Conservation (phyloP, 345 rosid species). For the Syzygium grande region DNA sequence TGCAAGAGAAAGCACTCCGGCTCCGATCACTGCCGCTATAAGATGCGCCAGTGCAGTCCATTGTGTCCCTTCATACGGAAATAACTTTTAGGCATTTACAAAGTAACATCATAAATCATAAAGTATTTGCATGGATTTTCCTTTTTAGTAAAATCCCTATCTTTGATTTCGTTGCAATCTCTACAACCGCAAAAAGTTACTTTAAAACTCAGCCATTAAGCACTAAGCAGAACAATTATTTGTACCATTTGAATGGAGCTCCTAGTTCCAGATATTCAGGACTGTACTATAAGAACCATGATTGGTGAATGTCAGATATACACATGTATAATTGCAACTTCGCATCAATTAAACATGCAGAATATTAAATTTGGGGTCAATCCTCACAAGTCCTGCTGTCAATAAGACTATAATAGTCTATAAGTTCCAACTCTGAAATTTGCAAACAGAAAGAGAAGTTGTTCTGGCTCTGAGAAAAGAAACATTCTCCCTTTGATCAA, state of each 20-base stretch:
- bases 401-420: neutral
- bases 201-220: neutral
- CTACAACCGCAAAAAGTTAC: neutral
- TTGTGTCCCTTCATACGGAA: neutral
- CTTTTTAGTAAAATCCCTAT: neutral
- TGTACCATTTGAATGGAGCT: neutral
- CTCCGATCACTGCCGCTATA: constrained; percentile 75
- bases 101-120: neutral
- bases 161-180: neutral
- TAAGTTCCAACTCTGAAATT: neutral
- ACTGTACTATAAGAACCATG: neutral
- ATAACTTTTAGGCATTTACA: neutral
- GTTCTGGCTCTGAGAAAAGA: neutral
- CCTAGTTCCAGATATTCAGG: neutral
- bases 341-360: neutral
- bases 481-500: neutral
- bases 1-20: constrained; percentile 72
- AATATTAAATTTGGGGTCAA: neutral
- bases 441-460: neutral
- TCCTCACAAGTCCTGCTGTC: neutral
- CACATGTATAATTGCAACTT: neutral
- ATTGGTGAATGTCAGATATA: neutral
- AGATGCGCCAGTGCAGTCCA: constrained; percentile 52
- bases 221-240: neutral
- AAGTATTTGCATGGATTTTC: neutral